Conservation (phyloP, 2,329 filamentous ascomycete genomes). For the Botrytis sinoallii region DNA sequence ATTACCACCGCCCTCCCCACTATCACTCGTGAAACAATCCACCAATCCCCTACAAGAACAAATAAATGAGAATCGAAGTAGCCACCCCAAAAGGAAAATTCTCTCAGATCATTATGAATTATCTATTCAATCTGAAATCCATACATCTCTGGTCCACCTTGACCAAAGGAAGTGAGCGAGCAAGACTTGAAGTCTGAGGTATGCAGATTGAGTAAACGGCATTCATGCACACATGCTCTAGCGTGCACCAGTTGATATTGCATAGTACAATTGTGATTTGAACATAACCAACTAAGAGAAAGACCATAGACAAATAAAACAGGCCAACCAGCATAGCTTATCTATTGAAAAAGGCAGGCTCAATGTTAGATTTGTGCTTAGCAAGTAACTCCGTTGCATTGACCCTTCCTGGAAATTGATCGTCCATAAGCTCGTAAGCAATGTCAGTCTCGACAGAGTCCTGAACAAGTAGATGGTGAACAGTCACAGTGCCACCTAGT, state of each 20-base stretch:
- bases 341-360: neutral
- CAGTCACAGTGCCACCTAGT: neutral
- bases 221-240: neutral
- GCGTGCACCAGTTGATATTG: neutral
- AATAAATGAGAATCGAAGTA: neutral
- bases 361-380: neutral
- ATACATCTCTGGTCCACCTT: neutral
- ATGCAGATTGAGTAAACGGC: neutral
- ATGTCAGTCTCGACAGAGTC: slow-evolving; percentile 7
- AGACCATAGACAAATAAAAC: neutral
- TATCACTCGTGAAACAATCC: neutral
- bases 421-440: neutral
- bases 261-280: neutral
- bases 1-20: neutral
- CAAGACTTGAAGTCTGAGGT: neutral
- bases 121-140: neutral
- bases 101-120: neutral
- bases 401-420: neutral
- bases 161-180: neutral
- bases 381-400: neutral
- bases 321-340: neutral
- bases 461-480: slow-evolving; percentile 1
- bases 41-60: neutral
- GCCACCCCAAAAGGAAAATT: neutral
- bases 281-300: neutral